These are phyloP conservation scores for Irpex rosettiformis DNA, from an alignment of 1,284 basidiomycete species.

Conservation along the genomic window DNA sequence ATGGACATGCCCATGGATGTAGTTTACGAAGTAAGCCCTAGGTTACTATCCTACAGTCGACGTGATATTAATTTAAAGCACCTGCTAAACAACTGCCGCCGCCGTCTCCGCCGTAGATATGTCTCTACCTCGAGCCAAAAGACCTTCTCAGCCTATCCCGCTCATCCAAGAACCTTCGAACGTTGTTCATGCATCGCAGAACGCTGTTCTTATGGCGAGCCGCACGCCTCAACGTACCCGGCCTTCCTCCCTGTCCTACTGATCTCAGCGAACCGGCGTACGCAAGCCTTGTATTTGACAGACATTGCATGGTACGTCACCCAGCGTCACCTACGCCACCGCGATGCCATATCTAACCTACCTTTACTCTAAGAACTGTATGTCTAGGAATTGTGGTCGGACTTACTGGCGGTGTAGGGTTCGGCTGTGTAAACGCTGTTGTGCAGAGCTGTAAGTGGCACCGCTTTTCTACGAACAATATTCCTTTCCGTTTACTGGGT, in stretches of 20 bases:
- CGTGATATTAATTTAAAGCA: too few relatives aligned
- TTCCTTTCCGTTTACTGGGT: background rate
- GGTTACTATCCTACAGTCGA: too few relatives aligned
- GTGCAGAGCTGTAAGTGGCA: background rate
- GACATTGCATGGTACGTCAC: too few relatives aligned
- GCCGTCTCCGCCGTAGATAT: too few relatives aligned
- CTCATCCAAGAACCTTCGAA: background rate
- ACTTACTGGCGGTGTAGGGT: background rate
- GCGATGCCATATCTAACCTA: too few relatives aligned
- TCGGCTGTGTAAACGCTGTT: background rate
- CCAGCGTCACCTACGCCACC: too few relatives aligned
- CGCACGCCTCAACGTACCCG: background rate
- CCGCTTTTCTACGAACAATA: background rate
- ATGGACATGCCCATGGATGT: background rate
- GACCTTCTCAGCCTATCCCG: background rate
- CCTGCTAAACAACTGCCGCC: too few relatives aligned
- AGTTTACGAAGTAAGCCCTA: background rate
- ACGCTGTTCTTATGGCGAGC: background rate
- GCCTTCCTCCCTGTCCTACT: conserved; percentile 2
- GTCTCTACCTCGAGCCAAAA: background rate
- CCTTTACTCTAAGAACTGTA: too few relatives aligned
- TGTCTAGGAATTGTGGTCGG: background rate
- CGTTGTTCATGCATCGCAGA: background rate
- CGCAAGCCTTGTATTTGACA: conserved; percentile 5
- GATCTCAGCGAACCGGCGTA: conserved; percentile 10